Evolutionary conservation across 345 rosid genomes (phyloP).

Genomic region (Brassica incana): DNA sequence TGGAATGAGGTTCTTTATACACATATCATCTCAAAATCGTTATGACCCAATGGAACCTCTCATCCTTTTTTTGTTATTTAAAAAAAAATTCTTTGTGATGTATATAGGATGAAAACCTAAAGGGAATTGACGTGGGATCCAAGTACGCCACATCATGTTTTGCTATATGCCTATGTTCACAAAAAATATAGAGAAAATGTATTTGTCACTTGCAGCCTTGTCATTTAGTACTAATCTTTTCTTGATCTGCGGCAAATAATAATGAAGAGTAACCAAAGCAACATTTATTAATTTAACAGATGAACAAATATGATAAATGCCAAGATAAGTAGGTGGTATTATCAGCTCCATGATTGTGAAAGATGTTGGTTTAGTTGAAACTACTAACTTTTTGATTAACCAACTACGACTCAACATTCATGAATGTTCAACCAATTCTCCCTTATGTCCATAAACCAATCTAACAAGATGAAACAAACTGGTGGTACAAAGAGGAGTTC

Average conservation of each 20-base stretch:
- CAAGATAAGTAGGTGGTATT: neutral
- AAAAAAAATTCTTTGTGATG: constrained; percentile 14
- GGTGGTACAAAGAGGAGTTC: constrained; percentile 26
- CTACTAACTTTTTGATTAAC: neutral
- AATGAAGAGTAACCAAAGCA: neutral
- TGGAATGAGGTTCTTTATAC: constrained; percentile 81
- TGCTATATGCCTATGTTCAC: neutral
- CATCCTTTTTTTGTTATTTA: too few relatives aligned
- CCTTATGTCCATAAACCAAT: constrained; percentile 3
- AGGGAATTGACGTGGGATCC: neutral
- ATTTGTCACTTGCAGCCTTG: neutral
- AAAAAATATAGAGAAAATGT: neutral
- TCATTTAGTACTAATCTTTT: neutral
- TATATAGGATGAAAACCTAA: neutral
- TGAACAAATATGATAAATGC: neutral
- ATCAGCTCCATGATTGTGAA: neutral
- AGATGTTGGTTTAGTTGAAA: neutral
- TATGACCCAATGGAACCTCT: constrained; percentile 37
- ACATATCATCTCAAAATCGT: constrained; percentile 45
- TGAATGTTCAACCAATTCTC: neutral
- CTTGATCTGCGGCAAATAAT: neutral
- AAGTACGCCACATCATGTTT: constrained; percentile 4
- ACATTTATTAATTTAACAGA: neutral
- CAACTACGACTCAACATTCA: neutral
- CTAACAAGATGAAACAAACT: constrained; percentile 23